These are phyloP conservation scores for Sphaerulina populicola DNA, from an alignment of 2,329 filamentous ascomycete species.

Conservation along the genomic window DNA sequence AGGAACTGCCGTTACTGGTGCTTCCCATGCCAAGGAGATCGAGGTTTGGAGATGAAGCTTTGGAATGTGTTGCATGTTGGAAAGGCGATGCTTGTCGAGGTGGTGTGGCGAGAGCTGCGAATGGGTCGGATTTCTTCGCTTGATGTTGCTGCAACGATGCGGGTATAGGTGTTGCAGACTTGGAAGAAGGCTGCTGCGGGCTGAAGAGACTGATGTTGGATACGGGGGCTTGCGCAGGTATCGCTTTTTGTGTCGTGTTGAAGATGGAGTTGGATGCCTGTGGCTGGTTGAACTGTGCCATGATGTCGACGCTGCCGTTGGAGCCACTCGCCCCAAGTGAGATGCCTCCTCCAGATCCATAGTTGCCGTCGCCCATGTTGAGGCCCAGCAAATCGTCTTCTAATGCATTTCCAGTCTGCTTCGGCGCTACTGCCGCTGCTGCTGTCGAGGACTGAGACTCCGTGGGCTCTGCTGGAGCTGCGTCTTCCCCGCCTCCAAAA, in stretches of 20 bases:
- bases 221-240: conserved; percentile 38
- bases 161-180: conserved; percentile 44
- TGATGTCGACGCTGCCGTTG: conserved; percentile 26
- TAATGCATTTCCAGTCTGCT: conserved; percentile 54
- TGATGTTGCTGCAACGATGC: conserved; percentile 21
- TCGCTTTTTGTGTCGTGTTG: conserved; percentile 20
- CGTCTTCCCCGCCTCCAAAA: conserved; percentile 61
- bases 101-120: conserved; percentile 49
- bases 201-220: conserved; percentile 51
- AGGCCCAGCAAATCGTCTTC: conserved; percentile 88
- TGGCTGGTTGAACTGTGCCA: conserved; percentile 31
- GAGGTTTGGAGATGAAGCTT: conserved; percentile 26
- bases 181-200: conserved; percentile 36
- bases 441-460: conserved; percentile 35
- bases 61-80: conserved; percentile 38
- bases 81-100: conserved; percentile 46
- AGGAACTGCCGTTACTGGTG: conserved; percentile 26
- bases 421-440: conserved; percentile 35
- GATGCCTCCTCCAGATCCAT: conserved; percentile 70
- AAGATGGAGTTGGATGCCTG: conserved; percentile 29
- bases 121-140: conserved; percentile 48
- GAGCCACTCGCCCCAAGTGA: conserved; percentile 52
- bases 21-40: conserved; percentile 29
- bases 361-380: conserved; percentile 64
- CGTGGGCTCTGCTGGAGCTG: conserved; percentile 8